Conservation (phyloP, 768 basidiomycete genomes). For the Harrya chromipes region DNA sequence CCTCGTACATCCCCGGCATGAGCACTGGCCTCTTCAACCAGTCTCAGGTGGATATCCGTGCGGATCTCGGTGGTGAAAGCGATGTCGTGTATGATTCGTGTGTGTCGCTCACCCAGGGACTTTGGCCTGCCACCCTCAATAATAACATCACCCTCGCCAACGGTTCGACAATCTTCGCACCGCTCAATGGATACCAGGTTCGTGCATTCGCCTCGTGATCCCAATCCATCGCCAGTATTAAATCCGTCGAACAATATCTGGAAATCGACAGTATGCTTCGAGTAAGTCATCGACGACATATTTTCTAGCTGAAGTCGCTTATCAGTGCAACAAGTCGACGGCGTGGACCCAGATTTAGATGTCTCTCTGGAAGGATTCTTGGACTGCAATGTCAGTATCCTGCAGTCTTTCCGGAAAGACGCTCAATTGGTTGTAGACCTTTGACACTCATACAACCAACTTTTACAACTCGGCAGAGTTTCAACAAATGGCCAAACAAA, state of each 20-base stretch:
- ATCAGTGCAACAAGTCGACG: conserved; percentile 44
- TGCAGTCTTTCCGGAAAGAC: background rate
- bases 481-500: conserved; percentile 41
- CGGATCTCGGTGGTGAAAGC: conserved; percentile 69
- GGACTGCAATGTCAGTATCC: conserved; percentile 48
- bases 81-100: conserved; percentile 67
- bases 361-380: conserved; percentile 66
- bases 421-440: conserved; percentile 37
- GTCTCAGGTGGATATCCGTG: conserved; percentile 46
- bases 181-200: conserved; percentile 64
- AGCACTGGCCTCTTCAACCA: conserved; percentile 33
- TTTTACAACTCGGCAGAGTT: conserved; percentile 59
- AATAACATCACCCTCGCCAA: conserved; percentile 63
- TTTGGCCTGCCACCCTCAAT: conserved; percentile 50
- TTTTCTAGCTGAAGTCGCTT: conserved; percentile 1
- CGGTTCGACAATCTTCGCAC: conserved; percentile 53
- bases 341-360: conserved; percentile 59
- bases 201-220: conserved; percentile 2
- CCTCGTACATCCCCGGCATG: conserved; percentile 47
- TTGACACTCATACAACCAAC: conserved; percentile 41
- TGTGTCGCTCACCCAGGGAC: conserved; percentile 63
- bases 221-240: conserved; percentile 15
- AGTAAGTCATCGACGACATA: conserved; percentile 26
- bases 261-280: conserved; percentile 36
- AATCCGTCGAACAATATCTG: background rate